phyloP scores from a whole-genome alignment of 495 filamentous ascomycete species.

The Hypoxylon rickii region DNA sequence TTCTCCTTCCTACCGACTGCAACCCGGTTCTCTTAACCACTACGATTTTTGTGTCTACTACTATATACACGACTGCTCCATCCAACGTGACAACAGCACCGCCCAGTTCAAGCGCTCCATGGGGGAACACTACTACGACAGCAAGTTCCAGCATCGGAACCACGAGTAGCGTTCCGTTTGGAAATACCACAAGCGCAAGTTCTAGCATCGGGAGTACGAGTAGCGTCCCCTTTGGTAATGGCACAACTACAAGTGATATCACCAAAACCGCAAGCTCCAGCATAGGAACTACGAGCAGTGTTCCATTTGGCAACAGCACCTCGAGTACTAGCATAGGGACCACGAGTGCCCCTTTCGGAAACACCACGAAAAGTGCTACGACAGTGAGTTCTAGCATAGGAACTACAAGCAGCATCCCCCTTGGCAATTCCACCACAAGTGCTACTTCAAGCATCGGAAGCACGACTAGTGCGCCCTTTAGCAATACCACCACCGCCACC shows the following conservation, averaged over 20 bases:
- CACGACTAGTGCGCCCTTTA: neutral
- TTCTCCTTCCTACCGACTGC: constrained; percentile 20
- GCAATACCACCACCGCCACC: neutral
- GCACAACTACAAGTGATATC: too few species aligned
- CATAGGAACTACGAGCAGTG: constrained; percentile 5
- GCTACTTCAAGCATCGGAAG: neutral
- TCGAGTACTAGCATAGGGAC: neutral
- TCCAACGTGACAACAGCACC: constrained; percentile 19
- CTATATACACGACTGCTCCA: constrained; percentile 27
- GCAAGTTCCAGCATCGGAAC: constrained; percentile 7
- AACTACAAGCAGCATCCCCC: neutral
- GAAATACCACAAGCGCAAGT: neutral
- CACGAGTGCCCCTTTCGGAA: neutral
- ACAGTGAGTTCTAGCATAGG: neutral
- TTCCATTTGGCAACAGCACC: constrained; percentile 2
- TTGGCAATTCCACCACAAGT: constrained; percentile 2
- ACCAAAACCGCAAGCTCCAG: neutral
- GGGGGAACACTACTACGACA: constrained; percentile 11
- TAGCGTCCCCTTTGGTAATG: neutral
- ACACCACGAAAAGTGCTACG: neutral
- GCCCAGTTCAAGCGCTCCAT: constrained; percentile 12
- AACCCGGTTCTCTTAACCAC: constrained; percentile 24
- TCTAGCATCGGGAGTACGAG: neutral
- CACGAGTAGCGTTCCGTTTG: constrained; percentile 1
- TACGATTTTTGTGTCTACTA: constrained; percentile 32